phyloP scores from a whole-genome alignment of 805 yeast species.

The Hanseniaspora opuntiae region DNA sequence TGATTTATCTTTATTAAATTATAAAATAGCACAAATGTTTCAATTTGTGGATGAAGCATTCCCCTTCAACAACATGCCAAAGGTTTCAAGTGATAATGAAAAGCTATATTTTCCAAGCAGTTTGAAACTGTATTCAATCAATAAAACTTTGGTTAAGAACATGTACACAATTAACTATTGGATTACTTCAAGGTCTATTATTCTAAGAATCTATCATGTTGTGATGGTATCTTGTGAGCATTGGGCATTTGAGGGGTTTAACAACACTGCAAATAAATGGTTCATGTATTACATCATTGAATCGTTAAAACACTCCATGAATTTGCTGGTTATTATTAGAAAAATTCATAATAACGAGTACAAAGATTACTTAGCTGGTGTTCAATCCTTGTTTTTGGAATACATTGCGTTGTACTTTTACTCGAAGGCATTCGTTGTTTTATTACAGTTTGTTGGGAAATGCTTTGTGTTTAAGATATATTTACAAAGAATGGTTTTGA shows the following conservation, averaged over 20 bases:
- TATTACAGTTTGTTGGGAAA: conserved; percentile 5
- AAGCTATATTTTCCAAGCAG: background rate
- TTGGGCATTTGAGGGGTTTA: background rate
- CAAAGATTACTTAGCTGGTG: background rate
- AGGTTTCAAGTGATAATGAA: background rate
- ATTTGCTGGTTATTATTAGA: background rate
- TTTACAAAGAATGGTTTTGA: conserved; percentile 1
- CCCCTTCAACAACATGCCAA: background rate
- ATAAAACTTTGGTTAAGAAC: background rate
- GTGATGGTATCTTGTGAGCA: background rate
- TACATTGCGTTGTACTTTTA: background rate
- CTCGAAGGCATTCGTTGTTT: background rate
- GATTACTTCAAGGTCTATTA: background rate
- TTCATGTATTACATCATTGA: conserved; percentile 5
- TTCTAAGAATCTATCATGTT: conserved; percentile 1
- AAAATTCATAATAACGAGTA: background rate
- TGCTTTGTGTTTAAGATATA: conserved; percentile 4
- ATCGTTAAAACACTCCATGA: background rate
- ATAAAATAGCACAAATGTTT: background rate
- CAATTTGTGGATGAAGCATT: background rate
- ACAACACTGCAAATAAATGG: background rate
- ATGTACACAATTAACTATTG: background rate
- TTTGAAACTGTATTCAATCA: background rate
- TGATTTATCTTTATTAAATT: background rate
- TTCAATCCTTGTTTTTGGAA: background rate